Conservation (phyloP, 768 basidiomycete species). For the Tylopilus sp. region DNA sequence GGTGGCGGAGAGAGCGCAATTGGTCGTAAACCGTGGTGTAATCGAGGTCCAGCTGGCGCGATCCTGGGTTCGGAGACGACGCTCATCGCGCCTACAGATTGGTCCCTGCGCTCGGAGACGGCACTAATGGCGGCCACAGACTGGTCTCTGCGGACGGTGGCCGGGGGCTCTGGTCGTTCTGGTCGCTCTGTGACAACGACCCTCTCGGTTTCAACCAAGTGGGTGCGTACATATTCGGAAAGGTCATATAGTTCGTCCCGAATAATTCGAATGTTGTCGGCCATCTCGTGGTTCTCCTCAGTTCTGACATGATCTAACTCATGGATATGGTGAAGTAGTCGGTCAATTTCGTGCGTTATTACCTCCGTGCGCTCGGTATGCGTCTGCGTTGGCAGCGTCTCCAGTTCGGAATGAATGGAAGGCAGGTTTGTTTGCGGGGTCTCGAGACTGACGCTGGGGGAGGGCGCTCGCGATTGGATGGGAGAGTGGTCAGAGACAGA, state of each 20-base stretch:
- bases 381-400: slow-evolving; percentile 40
- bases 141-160: slow-evolving; percentile 34
- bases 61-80: slow-evolving; percentile 33
- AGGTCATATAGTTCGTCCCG: slow-evolving; percentile 67
- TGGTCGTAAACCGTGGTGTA: slow-evolving; percentile 24
- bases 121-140: slow-evolving; percentile 44
- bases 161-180: slow-evolving; percentile 11
- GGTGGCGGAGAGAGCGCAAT: slow-evolving; percentile 45
- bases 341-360: slow-evolving; percentile 50
- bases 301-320: slow-evolving; percentile 63
- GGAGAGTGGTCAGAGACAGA: slow-evolving; percentile 27
- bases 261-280: slow-evolving; percentile 65
- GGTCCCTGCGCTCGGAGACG: slow-evolving; percentile 39
- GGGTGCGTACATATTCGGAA: slow-evolving; percentile 50
- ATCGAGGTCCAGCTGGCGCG: slow-evolving; percentile 26
- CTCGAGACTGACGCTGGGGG: slow-evolving; percentile 46
- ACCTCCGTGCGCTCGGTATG: slow-evolving; percentile 40
- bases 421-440: slow-evolving; percentile 48
- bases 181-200: slow-evolving; percentile 13
- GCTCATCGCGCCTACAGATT: slow-evolving; percentile 45
- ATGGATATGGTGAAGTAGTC: slow-evolving; percentile 51
- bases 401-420: slow-evolving; percentile 45
- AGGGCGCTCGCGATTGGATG: slow-evolving; percentile 40
- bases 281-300: slow-evolving; percentile 60
- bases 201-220: slow-evolving; percentile 21